Conservation (phyloP, 148 eudicot genomes). For the Amaranthus palmeri region DNA sequence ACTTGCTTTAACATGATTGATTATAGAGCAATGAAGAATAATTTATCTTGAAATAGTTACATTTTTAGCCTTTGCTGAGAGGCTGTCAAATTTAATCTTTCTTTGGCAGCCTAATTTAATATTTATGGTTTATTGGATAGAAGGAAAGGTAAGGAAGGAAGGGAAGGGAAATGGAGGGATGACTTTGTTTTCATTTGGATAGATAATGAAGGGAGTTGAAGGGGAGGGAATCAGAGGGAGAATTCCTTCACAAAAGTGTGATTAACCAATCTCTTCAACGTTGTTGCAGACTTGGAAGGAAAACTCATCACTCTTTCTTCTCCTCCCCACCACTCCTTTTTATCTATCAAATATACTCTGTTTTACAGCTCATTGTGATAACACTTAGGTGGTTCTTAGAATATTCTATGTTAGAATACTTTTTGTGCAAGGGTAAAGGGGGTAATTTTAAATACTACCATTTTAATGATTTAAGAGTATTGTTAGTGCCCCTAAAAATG, state of each 20-base stretch:
- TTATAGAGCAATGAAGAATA: background rate
- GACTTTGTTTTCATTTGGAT: no score
- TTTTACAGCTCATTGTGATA: background rate
- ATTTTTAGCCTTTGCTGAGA: conserved; percentile 1
- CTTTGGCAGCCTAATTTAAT: background rate
- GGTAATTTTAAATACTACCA: background rate
- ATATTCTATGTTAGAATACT: background rate
- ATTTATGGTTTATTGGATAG: background rate
- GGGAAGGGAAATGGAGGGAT: no score
- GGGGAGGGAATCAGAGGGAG: no score
- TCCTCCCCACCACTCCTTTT: background rate
- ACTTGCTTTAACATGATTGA: background rate
- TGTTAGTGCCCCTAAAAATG: background rate
- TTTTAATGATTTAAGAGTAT: background rate
- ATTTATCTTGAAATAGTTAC: background rate
- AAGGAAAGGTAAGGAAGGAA: no score
- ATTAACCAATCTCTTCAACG: no score
- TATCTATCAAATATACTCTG: no score
- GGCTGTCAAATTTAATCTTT: background rate
- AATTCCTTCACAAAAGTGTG: no score
- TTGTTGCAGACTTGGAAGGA: no score
- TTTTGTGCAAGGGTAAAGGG: background rate
- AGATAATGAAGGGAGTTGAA: no score
- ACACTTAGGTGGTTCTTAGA: background rate
- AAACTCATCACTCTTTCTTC: no score